Conservation (phyloP, 1,284 basidiomycete genomes). For the Pulchroboletus neoregius region DNA sequence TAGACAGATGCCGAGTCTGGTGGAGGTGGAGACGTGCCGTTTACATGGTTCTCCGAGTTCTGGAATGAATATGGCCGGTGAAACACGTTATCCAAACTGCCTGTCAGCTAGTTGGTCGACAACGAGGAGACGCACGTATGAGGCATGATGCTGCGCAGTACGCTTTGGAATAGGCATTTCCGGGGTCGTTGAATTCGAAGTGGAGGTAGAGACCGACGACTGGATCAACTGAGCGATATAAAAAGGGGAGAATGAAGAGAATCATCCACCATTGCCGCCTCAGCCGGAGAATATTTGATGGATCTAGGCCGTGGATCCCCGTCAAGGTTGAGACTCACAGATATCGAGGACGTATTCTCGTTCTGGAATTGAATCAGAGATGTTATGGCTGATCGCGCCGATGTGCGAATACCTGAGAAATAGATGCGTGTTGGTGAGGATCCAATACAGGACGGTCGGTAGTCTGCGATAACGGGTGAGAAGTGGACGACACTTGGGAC, state of each 20-base stretch:
- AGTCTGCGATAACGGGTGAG: conserved; percentile 6
- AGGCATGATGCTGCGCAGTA: background rate
- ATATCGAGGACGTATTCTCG: conserved; percentile 10
- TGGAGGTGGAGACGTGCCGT: conserved; percentile 3
- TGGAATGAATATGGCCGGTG: conserved; percentile 5
- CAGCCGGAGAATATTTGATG: conserved; percentile 8
- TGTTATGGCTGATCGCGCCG: background rate
- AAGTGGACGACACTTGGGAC: conserved; percentile 2
- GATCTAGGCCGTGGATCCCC: conserved; percentile 8
- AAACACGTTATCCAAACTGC: background rate
- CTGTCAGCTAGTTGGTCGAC: background rate
- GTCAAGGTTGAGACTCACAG: background rate
- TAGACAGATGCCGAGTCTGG: conserved; percentile 17
- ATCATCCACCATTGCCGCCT: conserved; percentile 13
- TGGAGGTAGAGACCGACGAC: conserved; percentile 4
- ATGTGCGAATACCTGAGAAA: conserved; percentile 18
- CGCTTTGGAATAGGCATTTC: conserved; percentile 22
- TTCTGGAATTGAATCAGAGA: conserved; percentile 20
- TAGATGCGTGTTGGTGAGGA: conserved; percentile 15
- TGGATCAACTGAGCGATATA: conserved; percentile 17
- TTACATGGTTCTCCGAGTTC: conserved; percentile 6
- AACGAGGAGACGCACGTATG: conserved; percentile 14
- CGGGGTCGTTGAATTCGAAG: background rate
- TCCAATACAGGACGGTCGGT: conserved; percentile 9
- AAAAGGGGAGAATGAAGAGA: conserved; percentile 3